Conservation (phyloP, 345 rosid genomes). For the Euphorbia pulcherrima region DNA sequence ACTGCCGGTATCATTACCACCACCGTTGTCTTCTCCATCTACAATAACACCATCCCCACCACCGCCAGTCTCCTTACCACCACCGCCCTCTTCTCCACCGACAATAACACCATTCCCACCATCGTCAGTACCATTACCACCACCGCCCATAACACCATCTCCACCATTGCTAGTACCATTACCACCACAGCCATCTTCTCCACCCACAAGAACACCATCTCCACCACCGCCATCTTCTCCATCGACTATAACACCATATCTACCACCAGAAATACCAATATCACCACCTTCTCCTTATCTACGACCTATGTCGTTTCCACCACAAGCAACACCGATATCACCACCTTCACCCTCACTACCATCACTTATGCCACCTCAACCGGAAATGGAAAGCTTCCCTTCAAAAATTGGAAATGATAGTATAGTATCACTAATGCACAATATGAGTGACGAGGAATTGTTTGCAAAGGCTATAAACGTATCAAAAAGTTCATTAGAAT, state of each 20-base stretch:
- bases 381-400: background rate
- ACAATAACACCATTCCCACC: background rate
- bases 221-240: background rate
- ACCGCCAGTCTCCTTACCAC: too few species aligned
- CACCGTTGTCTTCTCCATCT: too few species aligned
- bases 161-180: too few species aligned
- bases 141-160: background rate
- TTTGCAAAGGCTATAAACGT: constrained; percentile 8
- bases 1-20: too few species aligned
- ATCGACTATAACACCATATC: background rate
- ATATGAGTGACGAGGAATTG: constrained; percentile 22
- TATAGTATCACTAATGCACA: constrained; percentile 13
- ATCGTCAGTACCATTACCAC: background rate
- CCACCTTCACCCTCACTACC: background rate
- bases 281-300: background rate
- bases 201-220: too few species aligned
- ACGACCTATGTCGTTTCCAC: background rate
- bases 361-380: background rate
- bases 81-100: too few species aligned
- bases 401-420: background rate
- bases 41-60: too few species aligned
- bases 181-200: too few species aligned
- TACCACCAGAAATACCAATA: background rate
- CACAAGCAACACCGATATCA: background rate
- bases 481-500: background rate